Evolutionary conservation across 257 asterid species (phyloP).

Genomic region (Nicotiana undulata): DNA sequence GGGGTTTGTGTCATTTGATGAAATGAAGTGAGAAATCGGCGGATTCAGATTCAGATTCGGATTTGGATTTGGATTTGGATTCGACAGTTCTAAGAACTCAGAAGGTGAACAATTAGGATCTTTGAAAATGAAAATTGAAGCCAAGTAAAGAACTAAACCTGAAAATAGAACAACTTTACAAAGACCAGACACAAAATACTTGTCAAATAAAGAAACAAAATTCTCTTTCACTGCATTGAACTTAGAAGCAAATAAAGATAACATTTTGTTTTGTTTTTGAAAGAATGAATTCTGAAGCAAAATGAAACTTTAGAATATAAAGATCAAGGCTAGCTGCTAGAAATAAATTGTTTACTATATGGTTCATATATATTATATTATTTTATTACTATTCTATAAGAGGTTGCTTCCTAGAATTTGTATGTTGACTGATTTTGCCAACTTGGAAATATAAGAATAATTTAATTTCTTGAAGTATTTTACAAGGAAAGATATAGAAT

Average conservation of each 20-base stretch:
- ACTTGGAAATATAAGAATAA: neutral
- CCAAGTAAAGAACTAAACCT: constrained; percentile 6
- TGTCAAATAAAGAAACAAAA: neutral
- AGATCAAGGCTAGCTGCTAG: neutral
- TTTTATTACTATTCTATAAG: neutral
- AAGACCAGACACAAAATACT: neutral
- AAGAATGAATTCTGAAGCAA: neutral
- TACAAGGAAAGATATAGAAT: neutral
- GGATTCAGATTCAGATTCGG: neutral
- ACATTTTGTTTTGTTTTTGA: neutral
- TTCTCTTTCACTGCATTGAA: neutral
- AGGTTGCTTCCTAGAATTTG: neutral
- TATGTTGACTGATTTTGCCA: neutral
- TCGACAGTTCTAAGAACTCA: neutral
- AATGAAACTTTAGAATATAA: neutral
- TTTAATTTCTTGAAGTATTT: neutral
- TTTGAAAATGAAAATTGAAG: neutral
- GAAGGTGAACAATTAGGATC: neutral
- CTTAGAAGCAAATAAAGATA: neutral
- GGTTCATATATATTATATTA: neutral
- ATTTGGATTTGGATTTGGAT: too few relatives aligned
- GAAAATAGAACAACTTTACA: constrained; percentile 2
- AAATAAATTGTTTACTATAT: neutral
- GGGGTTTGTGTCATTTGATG: neutral
- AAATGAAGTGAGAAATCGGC: neutral